These are phyloP conservation scores for Mallotus repandus DNA, from an alignment of 441 rosid species.

Conservation along the genomic window DNA sequence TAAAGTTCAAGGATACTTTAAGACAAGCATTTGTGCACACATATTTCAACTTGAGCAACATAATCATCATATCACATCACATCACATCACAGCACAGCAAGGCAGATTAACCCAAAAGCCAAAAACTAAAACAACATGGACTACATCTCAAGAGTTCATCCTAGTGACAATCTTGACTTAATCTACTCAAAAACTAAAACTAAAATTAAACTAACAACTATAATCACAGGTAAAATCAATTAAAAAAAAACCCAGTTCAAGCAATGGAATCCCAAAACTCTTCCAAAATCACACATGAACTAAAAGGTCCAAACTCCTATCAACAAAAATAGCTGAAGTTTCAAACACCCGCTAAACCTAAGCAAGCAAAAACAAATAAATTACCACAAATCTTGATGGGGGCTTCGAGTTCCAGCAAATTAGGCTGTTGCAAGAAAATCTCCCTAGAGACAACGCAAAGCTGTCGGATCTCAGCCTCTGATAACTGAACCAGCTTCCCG, in stretches of 20 bases:
- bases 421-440: conserved; percentile 61
- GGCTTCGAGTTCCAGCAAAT: conserved; percentile 72
- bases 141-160: neutral
- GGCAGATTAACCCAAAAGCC: neutral
- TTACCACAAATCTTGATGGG: conserved; percentile 77
- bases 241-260: no score
- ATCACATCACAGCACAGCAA: neutral
- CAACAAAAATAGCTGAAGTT: no score
- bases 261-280: no score
- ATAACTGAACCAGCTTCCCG: conserved; percentile 68
- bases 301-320: no score
- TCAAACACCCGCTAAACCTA: neutral
- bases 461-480: conserved; percentile 72
- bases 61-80: neutral
- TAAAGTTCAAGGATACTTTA: neutral
- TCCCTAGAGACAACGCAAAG: conserved; percentile 53
- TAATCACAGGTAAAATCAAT: no score
- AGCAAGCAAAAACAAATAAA: neutral
- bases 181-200: neutral
- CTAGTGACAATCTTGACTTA: neutral
- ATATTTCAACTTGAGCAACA: neutral
- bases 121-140: neutral
- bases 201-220: neutral
- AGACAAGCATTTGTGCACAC: no score
- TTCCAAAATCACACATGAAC: no score